Evolutionary conservation across 176 grass and related monocot genomes (phyloP), one percentile per base, ranked within the genome.

Genomic region (Musa itinerans): DNA sequence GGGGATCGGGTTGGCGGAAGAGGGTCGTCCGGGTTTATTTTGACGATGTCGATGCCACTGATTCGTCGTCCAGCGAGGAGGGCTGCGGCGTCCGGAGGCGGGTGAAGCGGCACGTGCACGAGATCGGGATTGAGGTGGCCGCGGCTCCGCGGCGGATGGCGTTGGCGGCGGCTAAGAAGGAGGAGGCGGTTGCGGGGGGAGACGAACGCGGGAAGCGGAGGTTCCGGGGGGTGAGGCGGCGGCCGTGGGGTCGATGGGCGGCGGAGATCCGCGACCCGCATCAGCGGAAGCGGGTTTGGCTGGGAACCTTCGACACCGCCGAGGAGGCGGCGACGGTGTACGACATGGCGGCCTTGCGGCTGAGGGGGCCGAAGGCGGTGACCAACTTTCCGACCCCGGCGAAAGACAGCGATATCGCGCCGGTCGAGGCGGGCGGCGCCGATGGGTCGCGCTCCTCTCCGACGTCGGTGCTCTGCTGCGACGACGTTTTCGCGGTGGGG

Each of bases 271-370:
- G 89, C 19, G 89, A 87, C 19, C 85, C 89, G 10, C 22, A 11
- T 15, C 76, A 70, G 50, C 53, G 82, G 10, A 87, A 85, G 54
- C 76, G 85, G 10, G 19, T 87, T 1, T 98, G 94, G 94, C 90
- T 98, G 27, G 94, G 94, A 12, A 98, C 94, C 52, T 98, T 91
- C 76, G 81, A 98, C 81, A 91, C 88, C 24, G 90, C 88, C 49
- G 90, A 93, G 82, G 94, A 88, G 34, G 94, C 94, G 49, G 95
- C 90, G 50, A 10, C n/a, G 0, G 88, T 83, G 21, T 96, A 96
- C 52, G 92, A 96, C 80, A 24, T 74, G 76, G 88, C 84, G 5
- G 92, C 86, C 19, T 25, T 83, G 53, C 83, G 84, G 11, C 70
- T 91, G 63, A 86, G 81, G 14, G 92, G 92, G 9, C 59, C 56